Evolutionary conservation across 2,329 filamentous ascomycete genomes (phyloP), one percentile per base, ranked within the genome.

Genomic region (Monilinia polystroma): DNA sequence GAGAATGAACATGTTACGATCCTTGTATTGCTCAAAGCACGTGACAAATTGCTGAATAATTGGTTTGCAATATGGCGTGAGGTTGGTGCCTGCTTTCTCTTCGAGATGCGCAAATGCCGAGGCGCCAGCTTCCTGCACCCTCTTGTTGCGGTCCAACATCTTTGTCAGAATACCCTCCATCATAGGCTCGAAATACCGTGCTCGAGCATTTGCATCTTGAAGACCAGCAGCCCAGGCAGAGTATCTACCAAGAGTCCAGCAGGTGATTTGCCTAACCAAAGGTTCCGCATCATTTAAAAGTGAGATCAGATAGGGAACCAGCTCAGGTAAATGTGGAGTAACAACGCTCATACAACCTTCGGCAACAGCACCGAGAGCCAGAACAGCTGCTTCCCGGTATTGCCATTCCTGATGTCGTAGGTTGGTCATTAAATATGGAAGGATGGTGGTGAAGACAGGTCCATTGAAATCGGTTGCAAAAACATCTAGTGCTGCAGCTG

Each of bases 101-200:
- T 98, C 95, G 11, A 99, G 84, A 74, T 94, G 96, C 4, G 95
- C 94, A 79, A 99, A 98, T 11, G 94, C 94, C 4, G 94, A 98
- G 1, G 94, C 94, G 35, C 91, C 95, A 20, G 95, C 94, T 78
- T 98, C 94, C 77, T 99, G 95, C 0, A 99, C 95, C 77, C 94
- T 93, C 82, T 99, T 99, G 83, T 98, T 98, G 77, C 87, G 89
- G 79, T 99, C 95, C 57, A 99, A 83, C 95, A 99, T 99, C 76
- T 93, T 91, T 68, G 88, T 88, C 67, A 99, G 81, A 59, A 99
- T 93, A 7, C 94, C 95, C 70, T 97, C 94, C 93, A 99, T 97
- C 85, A 98, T 91, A 0, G 94, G 94, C 74, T 95, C 90, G 74
- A 99, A 99, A 78, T 87, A 97, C 67, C 87, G 85, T 63, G 89